These are phyloP conservation scores for Colletotrichum sp. DNA, from an alignment of 2,329 filamentous ascomycete genomes.

Conservation along the genomic window DNA sequence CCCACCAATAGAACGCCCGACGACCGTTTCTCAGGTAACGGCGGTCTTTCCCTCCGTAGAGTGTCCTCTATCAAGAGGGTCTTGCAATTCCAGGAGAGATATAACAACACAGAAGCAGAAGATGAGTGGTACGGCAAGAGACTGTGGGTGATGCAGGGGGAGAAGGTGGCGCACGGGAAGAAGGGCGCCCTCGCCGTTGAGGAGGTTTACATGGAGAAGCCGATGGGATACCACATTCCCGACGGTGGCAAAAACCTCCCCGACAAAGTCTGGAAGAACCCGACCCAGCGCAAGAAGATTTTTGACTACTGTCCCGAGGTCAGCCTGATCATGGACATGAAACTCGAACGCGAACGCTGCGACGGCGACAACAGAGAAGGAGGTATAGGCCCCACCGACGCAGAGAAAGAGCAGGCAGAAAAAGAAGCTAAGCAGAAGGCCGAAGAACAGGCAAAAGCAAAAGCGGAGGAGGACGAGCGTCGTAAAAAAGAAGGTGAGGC, in stretches of 20 bases:
- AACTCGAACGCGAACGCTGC: slow-evolving; percentile 54
- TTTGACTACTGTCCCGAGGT: slow-evolving; percentile 63
- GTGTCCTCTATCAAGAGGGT: slow-evolving; percentile 55
- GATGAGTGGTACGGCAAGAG: slow-evolving; percentile 61
- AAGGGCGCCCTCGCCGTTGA: slow-evolving; percentile 54
- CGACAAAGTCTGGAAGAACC: slow-evolving; percentile 52
- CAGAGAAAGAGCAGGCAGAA: slow-evolving; percentile 11
- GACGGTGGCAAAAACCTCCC: slow-evolving; percentile 45
- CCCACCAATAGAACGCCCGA: slow-evolving; percentile 32
- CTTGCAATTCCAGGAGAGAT: slow-evolving; percentile 53
- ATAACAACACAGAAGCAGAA: slow-evolving; percentile 55
- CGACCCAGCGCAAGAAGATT: slow-evolving; percentile 47
- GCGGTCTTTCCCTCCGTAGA: slow-evolving; percentile 58
- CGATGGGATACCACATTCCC: slow-evolving; percentile 60
- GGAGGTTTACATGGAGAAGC: slow-evolving; percentile 50
- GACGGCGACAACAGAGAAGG: slow-evolving; percentile 35
- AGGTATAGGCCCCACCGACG: slow-evolving; percentile 21
- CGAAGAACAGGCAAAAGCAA: slow-evolving; percentile 1
- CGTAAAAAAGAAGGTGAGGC: slow-evolving; percentile 4
- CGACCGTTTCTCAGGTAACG: slow-evolving; percentile 56
- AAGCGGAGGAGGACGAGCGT: neutral
- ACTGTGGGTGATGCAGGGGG: slow-evolving; percentile 50
- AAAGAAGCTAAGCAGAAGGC: slow-evolving; percentile 17
- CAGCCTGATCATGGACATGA: slow-evolving; percentile 61
- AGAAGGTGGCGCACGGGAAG: slow-evolving; percentile 47